A percentile compares a stretch with the other conserved stretches of the same genome.
phyloP scores from a whole-genome alignment of 1,284 basidiomycete species.

The Schizophyllum amplum region DNA sequence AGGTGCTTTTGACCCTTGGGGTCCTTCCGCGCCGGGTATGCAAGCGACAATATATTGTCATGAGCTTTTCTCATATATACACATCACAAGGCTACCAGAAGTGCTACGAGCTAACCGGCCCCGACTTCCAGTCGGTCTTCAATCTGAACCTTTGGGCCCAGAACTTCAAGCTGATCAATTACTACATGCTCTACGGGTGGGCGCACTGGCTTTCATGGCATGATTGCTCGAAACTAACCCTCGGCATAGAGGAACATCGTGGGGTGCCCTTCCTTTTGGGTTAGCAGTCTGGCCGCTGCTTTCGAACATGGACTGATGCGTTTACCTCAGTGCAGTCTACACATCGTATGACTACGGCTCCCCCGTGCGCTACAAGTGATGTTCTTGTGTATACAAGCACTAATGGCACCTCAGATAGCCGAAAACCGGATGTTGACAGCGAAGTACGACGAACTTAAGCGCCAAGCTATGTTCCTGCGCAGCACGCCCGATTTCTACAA shows the following conservation, averaged over 20 bases:
- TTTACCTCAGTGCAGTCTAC: conserved; percentile 29
- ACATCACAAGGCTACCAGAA: conserved; percentile 30
- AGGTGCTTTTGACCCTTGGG: conserved; percentile 71
- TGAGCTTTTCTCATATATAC: neutral
- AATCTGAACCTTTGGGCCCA: conserved; percentile 68
- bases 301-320: neutral
- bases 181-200: conserved; percentile 75
- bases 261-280: conserved; percentile 68
- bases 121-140: conserved; percentile 69
- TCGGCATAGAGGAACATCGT: conserved; percentile 58
- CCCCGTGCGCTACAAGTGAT: conserved; percentile 17
- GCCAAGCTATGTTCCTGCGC: conserved; percentile 66
- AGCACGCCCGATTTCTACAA: conserved; percentile 70
- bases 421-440: conserved; percentile 62
- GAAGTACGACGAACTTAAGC: conserved; percentile 70
- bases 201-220: conserved; percentile 5
- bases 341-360: conserved; percentile 67
- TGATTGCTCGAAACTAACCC: neutral
- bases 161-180: conserved; percentile 69
- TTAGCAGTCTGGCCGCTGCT: conserved; percentile 15
- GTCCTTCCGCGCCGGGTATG: conserved; percentile 50
- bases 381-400: too few species aligned
- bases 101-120: conserved; percentile 44
- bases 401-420: conserved; percentile 28
- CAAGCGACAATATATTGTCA: neutral